Evolutionary conservation across 1,284 basidiomycete genomes (phyloP).

Genomic region (Fomes fomentarius): DNA sequence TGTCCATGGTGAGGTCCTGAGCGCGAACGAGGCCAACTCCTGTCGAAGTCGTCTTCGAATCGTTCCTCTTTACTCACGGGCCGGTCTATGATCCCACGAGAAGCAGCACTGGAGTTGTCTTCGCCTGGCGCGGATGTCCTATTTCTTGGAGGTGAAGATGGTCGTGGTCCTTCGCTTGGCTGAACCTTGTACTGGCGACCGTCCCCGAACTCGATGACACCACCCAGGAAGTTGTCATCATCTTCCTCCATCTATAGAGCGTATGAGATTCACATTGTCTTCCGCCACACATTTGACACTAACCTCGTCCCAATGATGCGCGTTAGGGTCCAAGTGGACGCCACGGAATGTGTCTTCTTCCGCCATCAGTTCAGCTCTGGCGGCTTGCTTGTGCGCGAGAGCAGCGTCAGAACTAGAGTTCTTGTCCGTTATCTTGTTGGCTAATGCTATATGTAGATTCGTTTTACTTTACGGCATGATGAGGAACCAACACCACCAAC

Average conservation of each 20-base stretch:
- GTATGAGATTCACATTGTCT: constrained; percentile 3
- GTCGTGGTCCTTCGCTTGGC: constrained; percentile 42
- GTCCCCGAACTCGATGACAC: constrained; percentile 92
- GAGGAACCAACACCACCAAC: constrained; percentile 40
- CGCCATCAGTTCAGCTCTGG: constrained; percentile 67
- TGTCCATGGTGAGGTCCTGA: constrained; percentile 41
- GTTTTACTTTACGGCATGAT: constrained; percentile 13
- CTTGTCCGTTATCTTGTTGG: constrained; percentile 34
- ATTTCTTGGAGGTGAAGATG: constrained; percentile 17
- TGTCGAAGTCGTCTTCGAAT: constrained; percentile 88
- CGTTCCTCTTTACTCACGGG: constrained; percentile 76
- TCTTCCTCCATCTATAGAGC: constrained; percentile 81
- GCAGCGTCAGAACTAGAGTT: constrained; percentile 38
- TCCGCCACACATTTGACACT: constrained; percentile 35
- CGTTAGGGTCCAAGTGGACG: constrained; percentile 88
- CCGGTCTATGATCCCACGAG: constrained; percentile 26
- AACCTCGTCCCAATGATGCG: constrained; percentile 96
- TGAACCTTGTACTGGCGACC: constrained; percentile 86
- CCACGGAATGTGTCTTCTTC: constrained; percentile 92
- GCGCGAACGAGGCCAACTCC: constrained; percentile 83
- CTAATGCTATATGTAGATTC: constrained; percentile 30
- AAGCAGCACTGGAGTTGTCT: constrained; percentile 1
- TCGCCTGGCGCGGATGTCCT: constrained; percentile 13
- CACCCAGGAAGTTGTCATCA: constrained; percentile 86
- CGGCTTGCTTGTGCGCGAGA: constrained; percentile 59